Percentiles rank a stretch among this genome's conserved stretches.
These are phyloP conservation scores for Chaetothyriales sp. DNA, from an alignment of 2,329 filamentous ascomycete species.

Conservation along the genomic window DNA sequence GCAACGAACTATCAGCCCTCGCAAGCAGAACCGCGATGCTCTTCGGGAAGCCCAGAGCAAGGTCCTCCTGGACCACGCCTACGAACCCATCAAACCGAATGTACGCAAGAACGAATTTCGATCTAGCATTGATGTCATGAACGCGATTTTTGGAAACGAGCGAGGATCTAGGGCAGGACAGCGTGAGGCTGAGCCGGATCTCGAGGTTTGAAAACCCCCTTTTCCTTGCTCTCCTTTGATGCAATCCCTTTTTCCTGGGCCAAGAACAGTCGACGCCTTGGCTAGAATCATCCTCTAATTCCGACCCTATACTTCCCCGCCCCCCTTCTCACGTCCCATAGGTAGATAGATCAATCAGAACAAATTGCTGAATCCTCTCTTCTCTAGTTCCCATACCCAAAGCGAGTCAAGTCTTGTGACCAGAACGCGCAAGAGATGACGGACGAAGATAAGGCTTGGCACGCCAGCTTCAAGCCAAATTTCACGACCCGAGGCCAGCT, in stretches of 20 bases:
- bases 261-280: neutral
- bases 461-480: conserved; percentile 43
- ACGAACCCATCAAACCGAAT: conserved; percentile 18
- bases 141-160: conserved; percentile 65
- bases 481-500: conserved; percentile 11
- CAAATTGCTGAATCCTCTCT: conserved; percentile 27
- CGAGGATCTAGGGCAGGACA: conserved; percentile 43
- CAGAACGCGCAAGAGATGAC: conserved; percentile 47
- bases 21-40: conserved; percentile 74
- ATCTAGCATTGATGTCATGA: conserved; percentile 91
- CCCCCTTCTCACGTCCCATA: conserved; percentile 18
- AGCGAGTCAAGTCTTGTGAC: conserved; percentile 56
- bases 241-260: neutral
- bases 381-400: conserved; percentile 72
- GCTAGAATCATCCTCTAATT: neutral
- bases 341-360: conserved; percentile 27
- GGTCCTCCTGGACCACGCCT: conserved; percentile 38
- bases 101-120: conserved; percentile 50
- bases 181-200: conserved; percentile 48
- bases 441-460: conserved; percentile 52
- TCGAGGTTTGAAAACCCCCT: conserved; percentile 66
- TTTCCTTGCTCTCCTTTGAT: conserved; percentile 10
- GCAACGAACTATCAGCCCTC: conserved; percentile 82
- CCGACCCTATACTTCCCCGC: neutral
- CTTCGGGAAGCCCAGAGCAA: conserved; percentile 52